Percentiles rank a stretch among this genome's conserved stretches.
Evolutionary conservation across 495 filamentous ascomycete genomes (phyloP).

Genomic region (Trichocladium antarcticum): DNA sequence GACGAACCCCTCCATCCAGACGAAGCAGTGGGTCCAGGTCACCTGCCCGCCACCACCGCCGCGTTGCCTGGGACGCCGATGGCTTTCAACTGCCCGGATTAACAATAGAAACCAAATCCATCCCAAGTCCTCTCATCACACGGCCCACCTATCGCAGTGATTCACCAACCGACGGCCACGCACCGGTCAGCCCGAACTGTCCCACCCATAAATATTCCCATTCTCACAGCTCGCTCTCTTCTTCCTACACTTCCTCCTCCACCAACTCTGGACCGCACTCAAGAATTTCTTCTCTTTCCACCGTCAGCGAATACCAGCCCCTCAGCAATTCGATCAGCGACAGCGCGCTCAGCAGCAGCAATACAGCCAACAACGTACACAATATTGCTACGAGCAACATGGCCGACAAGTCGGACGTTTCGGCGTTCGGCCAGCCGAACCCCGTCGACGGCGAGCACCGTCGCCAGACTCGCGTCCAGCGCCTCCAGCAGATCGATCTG

Average conservation of each 20-base stretch:
- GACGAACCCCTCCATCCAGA: slow-evolving; percentile 12
- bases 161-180: slow-evolving; percentile 18
- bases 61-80: slow-evolving; percentile 40
- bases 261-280: slow-evolving; percentile 27
- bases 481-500: not conserved
- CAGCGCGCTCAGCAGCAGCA: slow-evolving; percentile 2
- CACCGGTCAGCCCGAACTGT: slow-evolving; percentile 23
- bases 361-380: not conserved
- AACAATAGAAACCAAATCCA: slow-evolving; percentile 24
- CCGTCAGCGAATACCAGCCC: slow-evolving; percentile 22
- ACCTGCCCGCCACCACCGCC: slow-evolving; percentile 31
- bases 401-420: not conserved
- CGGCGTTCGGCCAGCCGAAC: not conserved
- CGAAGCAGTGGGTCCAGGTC: slow-evolving; percentile 20
- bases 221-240: slow-evolving; percentile 32
- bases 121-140: slow-evolving; percentile 13
- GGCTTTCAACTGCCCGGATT: slow-evolving; percentile 32
- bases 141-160: slow-evolving; percentile 17
- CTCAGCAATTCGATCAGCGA: slow-evolving; percentile 8
- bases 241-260: slow-evolving; percentile 29
- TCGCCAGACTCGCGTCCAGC: not conserved
- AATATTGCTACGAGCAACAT: not conserved
- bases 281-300: slow-evolving; percentile 10
- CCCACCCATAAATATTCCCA: slow-evolving; percentile 33
- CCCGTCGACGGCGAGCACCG: not conserved